phyloP scores from a whole-genome alignment of 1,139 yeast species.

The Zygosaccharomyces pseudobailii region DNA sequence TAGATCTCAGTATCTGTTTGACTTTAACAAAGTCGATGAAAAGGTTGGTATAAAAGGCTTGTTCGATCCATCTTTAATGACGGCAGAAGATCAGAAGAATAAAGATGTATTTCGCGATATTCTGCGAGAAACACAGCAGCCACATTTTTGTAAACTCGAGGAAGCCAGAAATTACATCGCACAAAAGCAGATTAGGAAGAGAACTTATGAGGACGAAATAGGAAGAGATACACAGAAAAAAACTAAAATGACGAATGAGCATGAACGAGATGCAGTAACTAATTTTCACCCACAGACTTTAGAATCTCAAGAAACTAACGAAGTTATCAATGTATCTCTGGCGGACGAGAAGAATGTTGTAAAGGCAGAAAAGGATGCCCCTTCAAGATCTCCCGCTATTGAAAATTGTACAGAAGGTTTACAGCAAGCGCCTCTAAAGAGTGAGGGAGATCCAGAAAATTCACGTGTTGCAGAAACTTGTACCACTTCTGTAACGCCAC shows the following conservation, averaged over 20 bases:
- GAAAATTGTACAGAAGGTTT: too few relatives aligned
- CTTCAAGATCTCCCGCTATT: too few relatives aligned
- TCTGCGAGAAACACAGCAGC: slow-evolving; percentile 9
- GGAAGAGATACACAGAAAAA: slow-evolving; percentile 3
- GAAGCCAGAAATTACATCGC: slow-evolving; percentile 22
- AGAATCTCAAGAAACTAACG: not conserved
- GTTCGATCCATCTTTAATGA: slow-evolving; percentile 17
- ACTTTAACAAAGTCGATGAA: slow-evolving; percentile 28
- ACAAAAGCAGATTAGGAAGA: slow-evolving; percentile 14
- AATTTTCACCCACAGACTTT: not conserved
- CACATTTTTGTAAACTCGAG: slow-evolving; percentile 17
- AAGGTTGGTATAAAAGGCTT: slow-evolving; percentile 25
- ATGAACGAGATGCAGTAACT: not conserved
- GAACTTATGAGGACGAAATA: slow-evolving; percentile 14
- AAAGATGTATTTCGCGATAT: slow-evolving; percentile 4
- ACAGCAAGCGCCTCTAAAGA: too few relatives aligned
- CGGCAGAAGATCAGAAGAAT: slow-evolving; percentile 8
- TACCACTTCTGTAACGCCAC: not conserved
- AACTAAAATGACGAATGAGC: not conserved
- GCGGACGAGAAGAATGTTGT: too few relatives aligned
- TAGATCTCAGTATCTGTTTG: slow-evolving; percentile 26
- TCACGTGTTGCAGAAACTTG: too few relatives aligned
- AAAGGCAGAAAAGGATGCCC: too few relatives aligned
- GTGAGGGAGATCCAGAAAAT: not conserved
- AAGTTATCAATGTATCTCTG: not conserved